Conservation (phyloP, 2,329 filamentous ascomycete genomes). For the Fonsecaea pedrosoi region DNA sequence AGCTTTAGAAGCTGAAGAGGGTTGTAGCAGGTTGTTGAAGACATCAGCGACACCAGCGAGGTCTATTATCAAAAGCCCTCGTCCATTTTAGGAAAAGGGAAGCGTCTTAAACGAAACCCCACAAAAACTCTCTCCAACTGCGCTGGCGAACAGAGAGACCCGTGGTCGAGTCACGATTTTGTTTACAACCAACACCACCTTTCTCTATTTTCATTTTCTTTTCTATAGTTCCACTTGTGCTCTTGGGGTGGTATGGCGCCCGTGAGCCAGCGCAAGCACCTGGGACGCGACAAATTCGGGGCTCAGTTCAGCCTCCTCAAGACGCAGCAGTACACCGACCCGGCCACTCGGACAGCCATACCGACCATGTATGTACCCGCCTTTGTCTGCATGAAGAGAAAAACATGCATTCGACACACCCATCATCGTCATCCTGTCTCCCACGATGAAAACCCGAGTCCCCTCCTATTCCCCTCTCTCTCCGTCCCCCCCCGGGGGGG, state of each 20-base stretch:
- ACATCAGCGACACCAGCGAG: too few species aligned
- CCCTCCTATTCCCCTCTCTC: background rate
- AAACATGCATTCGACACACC: background rate
- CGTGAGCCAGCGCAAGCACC: slow-evolving; percentile 47
- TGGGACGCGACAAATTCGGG: slow-evolving; percentile 72
- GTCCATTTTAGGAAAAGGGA: too few species aligned
- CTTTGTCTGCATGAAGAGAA: background rate
- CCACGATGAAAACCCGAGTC: background rate
- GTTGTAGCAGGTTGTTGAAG: too few species aligned
- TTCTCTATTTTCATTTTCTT: too few species aligned
- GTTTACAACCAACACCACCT: too few species aligned
- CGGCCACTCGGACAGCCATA: slow-evolving; percentile 60
- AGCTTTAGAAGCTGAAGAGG: too few species aligned
- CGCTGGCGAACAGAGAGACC: too few species aligned
- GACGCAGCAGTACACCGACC: slow-evolving; percentile 74
- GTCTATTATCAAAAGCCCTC: too few species aligned
- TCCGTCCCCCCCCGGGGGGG: too few species aligned
- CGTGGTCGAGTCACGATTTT: too few species aligned
- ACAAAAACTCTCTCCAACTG: too few species aligned
- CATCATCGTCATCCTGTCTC: background rate
- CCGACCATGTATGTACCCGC: slow-evolving; percentile 62
- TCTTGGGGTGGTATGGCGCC: slow-evolving; percentile 27
- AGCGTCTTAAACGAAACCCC: too few species aligned
- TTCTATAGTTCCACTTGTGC: background rate
- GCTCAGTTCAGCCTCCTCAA: slow-evolving; percentile 71